These are phyloP conservation scores for Tephrocybe sp. DNA, from an alignment of 768 basidiomycete genomes.

Conservation along the genomic window DNA sequence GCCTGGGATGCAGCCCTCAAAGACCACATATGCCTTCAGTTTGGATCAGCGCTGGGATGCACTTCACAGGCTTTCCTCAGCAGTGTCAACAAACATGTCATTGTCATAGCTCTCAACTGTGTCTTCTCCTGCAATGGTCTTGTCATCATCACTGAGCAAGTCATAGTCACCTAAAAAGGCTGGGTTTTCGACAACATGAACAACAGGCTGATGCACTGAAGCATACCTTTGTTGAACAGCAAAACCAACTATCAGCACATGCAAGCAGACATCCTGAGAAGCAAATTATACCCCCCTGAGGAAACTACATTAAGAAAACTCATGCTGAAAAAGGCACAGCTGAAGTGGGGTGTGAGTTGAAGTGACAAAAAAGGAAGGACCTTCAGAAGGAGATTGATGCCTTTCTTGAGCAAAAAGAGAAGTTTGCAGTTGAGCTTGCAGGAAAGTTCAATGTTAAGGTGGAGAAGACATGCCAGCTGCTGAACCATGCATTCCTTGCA, in stretches of 20 bases:
- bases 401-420: not conserved
- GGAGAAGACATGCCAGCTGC: not conserved
- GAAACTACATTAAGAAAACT: not conserved
- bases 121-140: not conserved
- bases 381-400: not conserved
- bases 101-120: not conserved
- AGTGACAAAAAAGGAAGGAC: not conserved
- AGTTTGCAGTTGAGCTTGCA: not conserved
- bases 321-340: not conserved
- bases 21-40: not conserved
- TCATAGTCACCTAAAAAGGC: too few relatives aligned
- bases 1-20: not conserved
- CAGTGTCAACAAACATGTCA: not conserved
- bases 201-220: too few relatives aligned
- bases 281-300: not conserved
- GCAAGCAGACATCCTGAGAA: not conserved
- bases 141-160: too few relatives aligned
- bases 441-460: not conserved
- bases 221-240: not conserved
- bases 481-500: not conserved
- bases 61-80: not conserved
- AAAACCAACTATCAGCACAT: not conserved
- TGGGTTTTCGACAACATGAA: too few relatives aligned
- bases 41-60: not conserved
- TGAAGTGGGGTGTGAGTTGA: not conserved